Base-by-base conservation (phyloP, 257 asterid species). In the Linaria vulgaris region DNA sequence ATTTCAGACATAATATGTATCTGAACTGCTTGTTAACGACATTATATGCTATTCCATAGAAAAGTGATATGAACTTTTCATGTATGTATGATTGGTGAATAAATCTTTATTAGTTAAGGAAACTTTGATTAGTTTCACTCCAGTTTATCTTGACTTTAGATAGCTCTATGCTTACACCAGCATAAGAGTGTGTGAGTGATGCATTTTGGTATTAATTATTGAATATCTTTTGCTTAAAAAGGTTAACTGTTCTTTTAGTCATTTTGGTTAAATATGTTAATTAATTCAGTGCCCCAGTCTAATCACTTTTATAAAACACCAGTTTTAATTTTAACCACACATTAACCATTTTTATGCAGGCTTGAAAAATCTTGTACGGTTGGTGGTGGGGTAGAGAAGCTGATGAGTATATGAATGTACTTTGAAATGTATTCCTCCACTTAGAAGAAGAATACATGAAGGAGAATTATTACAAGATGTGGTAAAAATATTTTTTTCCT, bases 351-450 rank as follows among this genome's bases (percentile, higher is more conserved):
- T 68, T 67, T 48, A 25, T 68, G 70, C 75, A 72, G 76, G 25
- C 24, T 52, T 66, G 67, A 65, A 76, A 73, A 68, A 68, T 64
- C 69, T 16, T 66, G 78, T 74, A 63, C 52, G 65, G 81, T 69
- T 79, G 78, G 78, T 84, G 87, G 88, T 77, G 85, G 75, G 79
- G 78, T 66, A 58, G 61, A 59, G 69, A 59, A 60, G 82, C 69
- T 67, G 78, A 72, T 58, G 78, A 70, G 72, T 66, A 62, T 68
- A 74, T 78, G 82, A 83, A 78, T 83, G 86, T 76, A 76, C 71
- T 75, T 82, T 45, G 78, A 85, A 83, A 69, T 83, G 81, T 72
- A 80, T 74, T 59, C 64, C 54, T 75, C 89, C 95, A 90, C 91
- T 83, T 75, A 61, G 80, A 77, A 73, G 73, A 80, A 69, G 67